These are phyloP conservation scores for Lolium rigidum DNA, from an alignment of 176 grass and related monocot genomes.

Conservation along the genomic window DNA sequence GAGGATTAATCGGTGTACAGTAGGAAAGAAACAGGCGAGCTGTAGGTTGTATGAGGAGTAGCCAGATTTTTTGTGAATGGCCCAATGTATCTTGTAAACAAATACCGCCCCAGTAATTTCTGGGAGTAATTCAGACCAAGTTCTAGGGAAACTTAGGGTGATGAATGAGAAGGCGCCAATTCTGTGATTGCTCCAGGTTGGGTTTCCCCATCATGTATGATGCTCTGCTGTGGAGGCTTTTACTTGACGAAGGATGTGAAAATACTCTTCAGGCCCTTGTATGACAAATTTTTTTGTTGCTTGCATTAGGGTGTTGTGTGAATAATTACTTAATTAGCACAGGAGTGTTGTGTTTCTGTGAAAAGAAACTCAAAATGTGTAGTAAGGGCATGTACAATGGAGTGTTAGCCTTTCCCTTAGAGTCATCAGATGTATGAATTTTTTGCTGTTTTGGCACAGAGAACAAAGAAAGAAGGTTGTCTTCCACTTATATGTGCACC, in stretches of 20 bases:
- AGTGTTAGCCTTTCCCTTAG: too few relatives aligned
- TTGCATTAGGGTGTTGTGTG: background rate
- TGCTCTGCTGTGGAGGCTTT: background rate
- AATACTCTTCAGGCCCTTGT: background rate
- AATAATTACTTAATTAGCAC: too few relatives aligned
- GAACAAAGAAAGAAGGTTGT: too few relatives aligned
- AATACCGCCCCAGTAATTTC: slow-evolving; percentile 41
- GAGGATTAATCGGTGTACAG: slow-evolving; percentile 48
- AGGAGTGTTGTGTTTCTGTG: too few relatives aligned
- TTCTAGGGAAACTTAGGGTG: slow-evolving; percentile 22
- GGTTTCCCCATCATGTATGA: background rate
- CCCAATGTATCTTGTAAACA: slow-evolving; percentile 48
- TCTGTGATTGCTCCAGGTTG: background rate
- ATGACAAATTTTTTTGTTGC: background rate
- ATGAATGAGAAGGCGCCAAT: background rate
- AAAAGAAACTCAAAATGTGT: too few relatives aligned
- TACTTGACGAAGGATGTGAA: background rate
- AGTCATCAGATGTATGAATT: too few relatives aligned
- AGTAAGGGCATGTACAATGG: too few relatives aligned
- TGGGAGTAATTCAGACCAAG: slow-evolving; percentile 41
- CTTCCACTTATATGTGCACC: too few relatives aligned
- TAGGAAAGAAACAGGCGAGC: slow-evolving; percentile 6
- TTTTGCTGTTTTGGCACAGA: too few relatives aligned
- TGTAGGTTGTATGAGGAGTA: slow-evolving; percentile 54
- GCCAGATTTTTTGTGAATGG: slow-evolving; percentile 47